A percentile compares a stretch with the other conserved stretches of the same genome.
Conservation (phyloP, 176 grass and related monocot species). For the Microstegium vimineum region DNA sequence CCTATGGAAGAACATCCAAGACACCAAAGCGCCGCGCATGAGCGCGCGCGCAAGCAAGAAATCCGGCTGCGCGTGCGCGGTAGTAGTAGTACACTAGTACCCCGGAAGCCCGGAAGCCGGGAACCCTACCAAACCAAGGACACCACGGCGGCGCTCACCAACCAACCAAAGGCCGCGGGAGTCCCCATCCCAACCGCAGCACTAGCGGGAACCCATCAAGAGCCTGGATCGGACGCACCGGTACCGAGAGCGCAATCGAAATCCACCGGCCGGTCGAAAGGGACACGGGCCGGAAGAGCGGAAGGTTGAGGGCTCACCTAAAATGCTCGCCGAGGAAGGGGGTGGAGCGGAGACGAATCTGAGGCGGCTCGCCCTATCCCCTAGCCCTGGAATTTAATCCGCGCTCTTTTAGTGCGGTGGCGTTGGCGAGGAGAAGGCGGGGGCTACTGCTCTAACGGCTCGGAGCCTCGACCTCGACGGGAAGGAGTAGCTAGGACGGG, state of each 20-base stretch:
- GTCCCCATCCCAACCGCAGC: neutral
- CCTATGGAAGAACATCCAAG: neutral
- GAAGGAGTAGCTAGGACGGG: neutral
- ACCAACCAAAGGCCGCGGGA: neutral
- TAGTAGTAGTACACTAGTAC: too few species aligned
- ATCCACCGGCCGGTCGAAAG: neutral
- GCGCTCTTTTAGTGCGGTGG: neutral
- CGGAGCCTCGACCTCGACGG: neutral
- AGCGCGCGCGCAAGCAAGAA: neutral
- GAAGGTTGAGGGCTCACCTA: neutral
- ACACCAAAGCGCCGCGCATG: neutral
- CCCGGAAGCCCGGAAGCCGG: too few species aligned
- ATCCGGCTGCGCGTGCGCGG: neutral
- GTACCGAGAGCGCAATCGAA: too few species aligned
- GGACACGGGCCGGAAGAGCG: neutral
- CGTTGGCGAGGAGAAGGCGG: too few species aligned
- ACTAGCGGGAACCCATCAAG: neutral
- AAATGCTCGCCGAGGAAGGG: neutral
- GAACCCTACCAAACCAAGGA: neutral
- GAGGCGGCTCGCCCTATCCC: too few species aligned
- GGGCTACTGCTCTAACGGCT: conserved; percentile 4
- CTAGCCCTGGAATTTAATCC: neutral
- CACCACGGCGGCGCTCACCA: neutral
- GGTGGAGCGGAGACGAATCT: neutral
- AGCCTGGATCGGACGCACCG: too few species aligned